Evolutionary conservation across 352 stramenopile genomes (phyloP).

Genomic region (Phytophthora sansomeana): DNA sequence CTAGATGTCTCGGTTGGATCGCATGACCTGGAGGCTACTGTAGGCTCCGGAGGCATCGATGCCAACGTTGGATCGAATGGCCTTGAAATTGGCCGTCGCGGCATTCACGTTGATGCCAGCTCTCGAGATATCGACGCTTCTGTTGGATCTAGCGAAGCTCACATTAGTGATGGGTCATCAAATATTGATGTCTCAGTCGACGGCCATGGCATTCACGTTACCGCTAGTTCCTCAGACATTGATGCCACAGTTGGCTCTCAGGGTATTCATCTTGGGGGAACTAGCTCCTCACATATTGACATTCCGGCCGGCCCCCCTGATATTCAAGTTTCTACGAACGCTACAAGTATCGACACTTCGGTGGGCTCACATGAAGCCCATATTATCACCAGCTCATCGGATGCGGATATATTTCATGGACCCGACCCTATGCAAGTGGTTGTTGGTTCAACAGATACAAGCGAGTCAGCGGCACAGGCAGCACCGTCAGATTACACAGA

Average conservation of each 20-base stretch:
- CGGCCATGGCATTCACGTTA: slow-evolving; percentile 8
- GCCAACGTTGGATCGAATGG: slow-evolving; percentile 13
- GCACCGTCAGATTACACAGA: slow-evolving; percentile 14
- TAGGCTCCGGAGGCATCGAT: slow-evolving; percentile 4
- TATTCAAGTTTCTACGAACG: slow-evolving; percentile 3
- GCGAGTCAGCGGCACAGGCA: neutral
- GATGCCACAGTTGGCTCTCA: slow-evolving; percentile 21
- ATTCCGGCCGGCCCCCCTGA: neutral
- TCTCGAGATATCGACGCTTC: slow-evolving; percentile 19
- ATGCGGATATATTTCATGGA: slow-evolving; percentile 2
- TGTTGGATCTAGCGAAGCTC: slow-evolving; percentile 13
- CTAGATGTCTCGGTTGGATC: slow-evolving; percentile 13
- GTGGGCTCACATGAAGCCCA: slow-evolving; percentile 4
- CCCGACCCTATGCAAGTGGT: slow-evolving; percentile 6
- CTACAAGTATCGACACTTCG: neutral
- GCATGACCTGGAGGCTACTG: slow-evolving; percentile 3
- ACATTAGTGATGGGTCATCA: slow-evolving; percentile 15
- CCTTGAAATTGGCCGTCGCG: slow-evolving; percentile 14
- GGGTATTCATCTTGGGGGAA: neutral
- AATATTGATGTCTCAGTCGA: slow-evolving; percentile 17
- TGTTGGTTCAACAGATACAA: slow-evolving; percentile 18
- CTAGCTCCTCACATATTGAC: slow-evolving; percentile 11
- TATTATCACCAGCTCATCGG: slow-evolving; percentile 1
- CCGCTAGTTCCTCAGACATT: slow-evolving; percentile 20
- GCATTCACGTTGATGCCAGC: slow-evolving; percentile 8